Base-by-base conservation (phyloP, 176 grass and related monocot genomes). In the Tillandsia fasciculata region DNA sequence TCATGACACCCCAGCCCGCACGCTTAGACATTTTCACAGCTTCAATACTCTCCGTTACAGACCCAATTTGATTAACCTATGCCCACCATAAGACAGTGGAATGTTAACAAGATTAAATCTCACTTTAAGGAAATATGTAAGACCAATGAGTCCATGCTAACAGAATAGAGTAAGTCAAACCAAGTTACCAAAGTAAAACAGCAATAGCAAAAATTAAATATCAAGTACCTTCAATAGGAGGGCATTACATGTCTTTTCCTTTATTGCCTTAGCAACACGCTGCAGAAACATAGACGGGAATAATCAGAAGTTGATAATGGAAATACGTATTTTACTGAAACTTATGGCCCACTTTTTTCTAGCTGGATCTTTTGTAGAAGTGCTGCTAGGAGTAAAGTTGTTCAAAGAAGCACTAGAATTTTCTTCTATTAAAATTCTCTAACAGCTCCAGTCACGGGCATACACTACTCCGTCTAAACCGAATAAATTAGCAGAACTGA, bases 31-130 rank as follows among this genome's bases (percentile, higher is more conserved):
- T 96, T 73, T 91, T 89, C 64, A 91, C 88, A 66, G 88, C 92
- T 77, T 96, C 88, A 48, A 91, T 91, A 70, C 88, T 96, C 80
- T 96, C 88, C 0, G 92, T 91, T 49, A 96, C 92, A 64, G 88
- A 91, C 48, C 92, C 88, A 56, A 96, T 96, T 82, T 96, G 92
- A 70, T 96, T 91, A 66, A 96, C 92, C 91, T 96, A 84, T 10
- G 64, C n/a, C 26, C 26, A 13, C 13, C 52, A 63, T 48, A 42
- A 63, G 10, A 73, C 13, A 64, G 54, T 17, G 8, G 14, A 18
- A 59, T 59, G 8, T 17, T 59, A 59, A 20, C 12, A 9, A 14
- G 20, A 57, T 57, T 42, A 42, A 42, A 42, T 42, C 33, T 6
- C 33, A 42, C 3, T 42, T 42, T 42, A 7, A 42, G 33, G 7